phyloP scores from a whole-genome alignment of 345 rosid genomes.

The Crucihimalaya himalaica region DNA sequence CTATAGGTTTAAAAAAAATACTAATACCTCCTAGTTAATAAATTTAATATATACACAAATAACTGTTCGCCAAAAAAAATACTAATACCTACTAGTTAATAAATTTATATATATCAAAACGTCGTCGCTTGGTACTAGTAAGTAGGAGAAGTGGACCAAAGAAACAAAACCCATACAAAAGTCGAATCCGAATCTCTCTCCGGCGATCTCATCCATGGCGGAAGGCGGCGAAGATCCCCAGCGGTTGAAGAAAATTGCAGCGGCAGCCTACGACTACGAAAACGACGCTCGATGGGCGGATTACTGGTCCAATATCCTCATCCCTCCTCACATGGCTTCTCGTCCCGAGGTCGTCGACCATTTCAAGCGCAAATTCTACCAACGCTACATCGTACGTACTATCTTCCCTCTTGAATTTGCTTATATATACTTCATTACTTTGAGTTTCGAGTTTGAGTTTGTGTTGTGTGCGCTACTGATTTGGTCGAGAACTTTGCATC shows the following conservation, averaged over 20 bases:
- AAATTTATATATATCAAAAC: too few relatives aligned
- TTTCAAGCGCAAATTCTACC: slow-evolving; percentile 96
- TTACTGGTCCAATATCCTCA: slow-evolving; percentile 90
- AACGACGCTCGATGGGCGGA: slow-evolving; percentile 86
- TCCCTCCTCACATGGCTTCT: slow-evolving; percentile 90
- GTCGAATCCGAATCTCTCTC: slow-evolving; percentile 28
- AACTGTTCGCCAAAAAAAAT: too few relatives aligned
- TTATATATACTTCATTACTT: neutral
- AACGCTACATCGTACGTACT: slow-evolving; percentile 70
- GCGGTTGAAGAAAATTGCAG: slow-evolving; percentile 75
- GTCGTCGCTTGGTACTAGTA: slow-evolving; percentile 7
- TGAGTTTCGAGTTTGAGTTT: neutral
- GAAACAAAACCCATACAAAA: neutral
- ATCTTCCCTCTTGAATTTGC: neutral
- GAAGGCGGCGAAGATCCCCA: slow-evolving; percentile 86
- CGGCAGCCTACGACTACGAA: slow-evolving; percentile 86
- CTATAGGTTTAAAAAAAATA: too few relatives aligned
- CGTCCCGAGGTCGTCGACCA: slow-evolving; percentile 85
- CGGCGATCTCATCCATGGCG: slow-evolving; percentile 52
- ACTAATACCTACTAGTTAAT: too few relatives aligned
- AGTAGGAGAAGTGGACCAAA: slow-evolving; percentile 6
- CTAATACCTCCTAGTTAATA: too few relatives aligned
- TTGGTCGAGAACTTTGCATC: slow-evolving; percentile 19
- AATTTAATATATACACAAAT: too few relatives aligned
- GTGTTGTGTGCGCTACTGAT: slow-evolving; percentile 6